These are phyloP conservation scores for Talaromyces thailandensis DNA, from an alignment of 495 filamentous ascomycete genomes.

Conservation along the genomic window DNA sequence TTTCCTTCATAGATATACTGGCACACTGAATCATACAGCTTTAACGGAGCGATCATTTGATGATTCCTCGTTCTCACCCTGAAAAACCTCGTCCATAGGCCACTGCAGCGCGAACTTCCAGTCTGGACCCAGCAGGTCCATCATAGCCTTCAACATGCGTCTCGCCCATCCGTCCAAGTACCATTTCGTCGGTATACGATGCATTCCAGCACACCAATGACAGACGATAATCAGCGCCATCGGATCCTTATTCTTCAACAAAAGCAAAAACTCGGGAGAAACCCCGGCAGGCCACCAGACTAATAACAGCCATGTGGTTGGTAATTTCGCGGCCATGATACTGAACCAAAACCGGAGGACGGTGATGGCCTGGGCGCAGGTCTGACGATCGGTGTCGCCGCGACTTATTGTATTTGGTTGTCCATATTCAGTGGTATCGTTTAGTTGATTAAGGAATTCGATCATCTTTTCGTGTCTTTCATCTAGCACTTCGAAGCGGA, in stretches of 20 bases:
- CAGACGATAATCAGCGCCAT: conserved; percentile 5
- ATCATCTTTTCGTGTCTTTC: conserved; percentile 3
- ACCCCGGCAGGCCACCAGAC: conserved; percentile 4
- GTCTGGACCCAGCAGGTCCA: neutral
- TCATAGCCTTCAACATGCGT: conserved; percentile 4
- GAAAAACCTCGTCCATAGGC: conserved; percentile 2
- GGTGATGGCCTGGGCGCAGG: conserved; percentile 6
- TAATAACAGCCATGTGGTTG: conserved; percentile 5
- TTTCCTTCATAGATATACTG: neutral
- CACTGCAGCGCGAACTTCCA: conserved; percentile 2
- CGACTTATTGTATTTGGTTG: neutral
- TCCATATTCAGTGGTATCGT: conserved; percentile 1
- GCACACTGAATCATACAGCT: neutral
- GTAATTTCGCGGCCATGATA: conserved; percentile 6
- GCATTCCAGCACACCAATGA: conserved; percentile 6
- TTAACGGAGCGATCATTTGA: neutral
- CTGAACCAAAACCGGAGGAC: conserved; percentile 6
- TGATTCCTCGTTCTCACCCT: neutral
- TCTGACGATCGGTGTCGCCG: neutral
- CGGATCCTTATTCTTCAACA: conserved; percentile 2
- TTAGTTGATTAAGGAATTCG: neutral
- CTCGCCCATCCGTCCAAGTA: conserved; percentile 5
- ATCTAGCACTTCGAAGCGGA: conserved; percentile 5
- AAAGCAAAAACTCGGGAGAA: neutral
- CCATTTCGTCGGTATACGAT: neutral